Evolutionary conservation across 2,329 filamentous ascomycete species (phyloP).

Genomic region (Emydomyces testavorans): DNA sequence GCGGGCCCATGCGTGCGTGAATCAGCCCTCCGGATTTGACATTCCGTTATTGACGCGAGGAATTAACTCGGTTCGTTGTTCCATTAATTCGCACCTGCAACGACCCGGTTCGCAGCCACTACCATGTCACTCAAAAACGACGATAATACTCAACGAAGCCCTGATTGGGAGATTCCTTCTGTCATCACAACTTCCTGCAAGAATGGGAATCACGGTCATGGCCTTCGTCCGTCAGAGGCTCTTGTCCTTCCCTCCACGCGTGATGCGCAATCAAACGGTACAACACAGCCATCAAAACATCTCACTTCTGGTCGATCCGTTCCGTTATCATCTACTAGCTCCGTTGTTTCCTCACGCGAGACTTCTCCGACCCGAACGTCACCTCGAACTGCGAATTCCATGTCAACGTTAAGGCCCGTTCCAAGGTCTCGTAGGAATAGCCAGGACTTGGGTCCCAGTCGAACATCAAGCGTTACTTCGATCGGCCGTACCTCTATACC

Average conservation of each 20-base stretch:
- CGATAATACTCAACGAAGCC: background rate
- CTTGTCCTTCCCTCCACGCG: slow-evolving; percentile 7
- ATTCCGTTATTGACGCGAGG: background rate
- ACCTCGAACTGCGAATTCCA: slow-evolving; percentile 24
- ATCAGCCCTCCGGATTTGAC: slow-evolving; percentile 8
- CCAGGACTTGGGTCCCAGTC: slow-evolving; percentile 53
- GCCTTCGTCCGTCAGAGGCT: background rate
- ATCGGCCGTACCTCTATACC: slow-evolving; percentile 35
- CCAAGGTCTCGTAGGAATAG: slow-evolving; percentile 55
- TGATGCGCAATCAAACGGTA: slow-evolving; percentile 9
- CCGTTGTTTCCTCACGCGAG: slow-evolving; percentile 40
- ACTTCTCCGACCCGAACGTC: slow-evolving; percentile 35
- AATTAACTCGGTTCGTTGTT: background rate
- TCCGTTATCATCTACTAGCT: slow-evolving; percentile 32
- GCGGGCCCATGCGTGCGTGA: slow-evolving; percentile 11
- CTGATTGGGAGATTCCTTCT: slow-evolving; percentile 11
- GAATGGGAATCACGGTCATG: slow-evolving; percentile 5
- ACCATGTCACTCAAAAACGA: slow-evolving; percentile 5
- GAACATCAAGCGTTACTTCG: slow-evolving; percentile 34
- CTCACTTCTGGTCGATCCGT: background rate
- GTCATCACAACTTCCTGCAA: slow-evolving; percentile 1
- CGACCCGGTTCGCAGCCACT: slow-evolving; percentile 4
- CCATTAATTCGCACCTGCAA: background rate
- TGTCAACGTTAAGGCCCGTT: slow-evolving; percentile 26
- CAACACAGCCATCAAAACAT: slow-evolving; percentile 8